Base-by-base conservation (phyloP, 2,329 filamentous ascomycete genomes). In the Clarireedia monteithiana region DNA sequence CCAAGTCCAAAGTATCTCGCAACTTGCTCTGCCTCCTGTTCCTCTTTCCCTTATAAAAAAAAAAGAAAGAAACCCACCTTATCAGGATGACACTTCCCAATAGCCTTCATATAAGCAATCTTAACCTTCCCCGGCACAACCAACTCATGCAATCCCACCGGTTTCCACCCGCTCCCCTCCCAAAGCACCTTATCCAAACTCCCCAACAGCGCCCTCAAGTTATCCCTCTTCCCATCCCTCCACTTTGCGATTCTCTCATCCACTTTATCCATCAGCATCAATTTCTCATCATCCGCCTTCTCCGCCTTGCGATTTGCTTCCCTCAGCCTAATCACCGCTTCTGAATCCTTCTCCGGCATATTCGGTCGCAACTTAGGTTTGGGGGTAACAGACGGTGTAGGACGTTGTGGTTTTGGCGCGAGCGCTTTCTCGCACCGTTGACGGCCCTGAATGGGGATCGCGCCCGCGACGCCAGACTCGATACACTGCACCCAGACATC, bases 41-140 rank as follows among this genome's bases (percentile, higher is more conserved):
- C 38, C 38, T 14, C 12, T n/a, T 47, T 40, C 30, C 10, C 15
- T 45, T 4, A 34, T 14, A 1, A 6, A 24, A 55, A 9, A 20
- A 27, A n/a, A 53, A 46, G 10, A 42, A 58, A 58, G 17, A 59
- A 63, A 72, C 83, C 73, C 78, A 96, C 94, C 86, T 99, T 99
- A 72, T 99, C 94, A 59, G 94, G 94, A 78, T 99, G 94, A 64
- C 94, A 94, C 78, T 96, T 97, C 10, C 86, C 89, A 79, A 99
- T 97, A 5, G 92, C 94, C 81, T 96, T 96, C 94, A 99, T 97
- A 70, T 99, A 99, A 58, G 88, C 79, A 62, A 99, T 86, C 81
- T 99, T 99, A 70, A 97, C 94, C 77, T 92, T 96, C 64, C 89
- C 91, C 36, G 91, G 85, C 79, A 96, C 81, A 52, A 99, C 87